Evolutionary conservation across 108 stramenopile species (phyloP), one percentile per base, ranked within the genome.

Genomic region (Cylindrotheca fusiformis): DNA sequence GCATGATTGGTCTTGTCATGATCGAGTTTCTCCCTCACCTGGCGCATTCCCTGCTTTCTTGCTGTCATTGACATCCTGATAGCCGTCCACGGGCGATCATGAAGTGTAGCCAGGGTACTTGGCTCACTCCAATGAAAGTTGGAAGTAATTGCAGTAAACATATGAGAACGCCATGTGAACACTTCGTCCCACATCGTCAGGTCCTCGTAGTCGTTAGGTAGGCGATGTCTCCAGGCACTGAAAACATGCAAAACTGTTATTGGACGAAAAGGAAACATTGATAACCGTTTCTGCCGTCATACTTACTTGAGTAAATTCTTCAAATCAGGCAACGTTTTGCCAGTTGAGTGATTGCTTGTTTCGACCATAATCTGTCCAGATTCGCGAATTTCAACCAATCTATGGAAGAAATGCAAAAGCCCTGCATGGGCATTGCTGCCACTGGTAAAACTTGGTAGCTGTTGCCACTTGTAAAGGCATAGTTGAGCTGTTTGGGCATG

Each of bases 361-460:
- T 96, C 96, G 5, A 87, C 82, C 90, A 97, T 92, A 25, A 98
- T 87, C 60, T 95, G 94, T n/a, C 94, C 90, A 30, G 91, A 87
- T 56, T 98, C 97, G 55, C 95, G 57, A 36, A 97, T 81, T 74
- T 98, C 97, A 46, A 96, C 91, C 2, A 96, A 82, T 47, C 85
- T 76, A 55, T 97, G 95, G 67, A 95, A 97, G 49, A 84, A 79
- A 52, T 94, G 93, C 18, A 96, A 69, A 0, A 97, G 70, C 24
- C 60, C 52, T 32, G 80, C 70, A 73, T 97, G 97, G 4, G 82
- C 74, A 48, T 64, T 54, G 36, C 89, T 83, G 29, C 89, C 94
- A 25, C 81, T 64, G 32, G 76, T 65, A 61, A 95, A 52, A 8
- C 48, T 29, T 6, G 91, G 90, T 26, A 91, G 53, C 0, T 75